Base-by-base conservation (phyloP, 2,329 filamentous ascomycete genomes). In the Calonectria pteridis region DNA sequence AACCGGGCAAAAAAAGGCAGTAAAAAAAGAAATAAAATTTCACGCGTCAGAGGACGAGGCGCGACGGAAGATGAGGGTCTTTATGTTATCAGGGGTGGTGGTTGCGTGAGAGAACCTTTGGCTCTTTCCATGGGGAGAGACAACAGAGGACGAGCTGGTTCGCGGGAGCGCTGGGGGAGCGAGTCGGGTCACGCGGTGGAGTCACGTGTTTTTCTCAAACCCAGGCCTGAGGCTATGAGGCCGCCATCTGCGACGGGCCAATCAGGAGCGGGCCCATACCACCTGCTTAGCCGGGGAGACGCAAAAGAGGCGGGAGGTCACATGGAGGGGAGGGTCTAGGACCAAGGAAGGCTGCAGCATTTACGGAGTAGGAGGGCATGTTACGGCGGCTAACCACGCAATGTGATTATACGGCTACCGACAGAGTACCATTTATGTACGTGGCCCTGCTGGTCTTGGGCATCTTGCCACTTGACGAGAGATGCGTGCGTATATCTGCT, bases 101-200 rank as follows among this genome's bases (percentile, higher is more conserved):
- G 71, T 70, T 76, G 77, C 76, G 72, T 74, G 72, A 79, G 70
- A 76, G 66, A 63, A 63, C 43, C 43, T 62, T 62, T 69, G 62
- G 64, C 71, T 68, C 67, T 68, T 72, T 63, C 69, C 67, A 50
- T 70, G 62, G 72, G 64, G 65, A 75, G 75, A 73, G 64, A 66
- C 69, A 73, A 73, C 69, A 63, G 67, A 62, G 55, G 55, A 59
- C 65, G 66, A 73, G 62, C 76, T 79, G 72, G 72, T 69, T 51
- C 43, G 31, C 40, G 68, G 53, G 68, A 62, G 69, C 49, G 69
- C 72, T 72, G 71, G 72, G 70, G 75, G 73, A 71, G 64, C 72
- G 78, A 81, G 76, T 78, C 81, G 79, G 82, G 83, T 85, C 84
- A 85, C 84, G 84, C 83, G 84, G 84, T 79, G 77, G 80, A 78